A percentile compares a stretch with the other conserved stretches of the same genome.
These are phyloP conservation scores for Bimuria novae-zelandiae DNA, from an alignment of 2,329 filamentous ascomycete genomes.

Conservation along the genomic window DNA sequence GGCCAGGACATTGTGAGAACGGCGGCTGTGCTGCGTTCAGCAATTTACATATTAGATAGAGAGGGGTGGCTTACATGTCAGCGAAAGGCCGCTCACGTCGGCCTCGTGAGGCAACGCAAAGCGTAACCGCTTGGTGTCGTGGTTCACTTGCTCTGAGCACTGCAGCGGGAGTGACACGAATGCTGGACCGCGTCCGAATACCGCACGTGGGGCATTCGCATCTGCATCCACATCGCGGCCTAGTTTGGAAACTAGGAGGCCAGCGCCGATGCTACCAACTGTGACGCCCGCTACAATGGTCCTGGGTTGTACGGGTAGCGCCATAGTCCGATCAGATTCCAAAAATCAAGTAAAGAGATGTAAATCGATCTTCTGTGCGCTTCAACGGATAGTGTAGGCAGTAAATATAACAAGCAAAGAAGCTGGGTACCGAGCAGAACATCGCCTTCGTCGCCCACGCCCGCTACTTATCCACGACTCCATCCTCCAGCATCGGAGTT, in stretches of 20 bases:
- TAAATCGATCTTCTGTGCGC: background rate
- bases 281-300: conserved; percentile 3
- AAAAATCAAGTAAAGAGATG: background rate
- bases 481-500: too few relatives aligned
- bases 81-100: conserved; percentile 74
- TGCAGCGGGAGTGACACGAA: conserved; percentile 80
- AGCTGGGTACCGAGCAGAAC: too few relatives aligned
- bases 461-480: too few relatives aligned
- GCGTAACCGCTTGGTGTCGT: conserved; percentile 88
- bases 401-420: too few relatives aligned
- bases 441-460: too few relatives aligned
- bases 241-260: conserved; percentile 1
- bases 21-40: conserved; percentile 53
- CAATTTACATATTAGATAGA: conserved; percentile 61
- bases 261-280: conserved; percentile 3
- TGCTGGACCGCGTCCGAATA: conserved; percentile 59
- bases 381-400: too few relatives aligned
- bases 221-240: conserved; percentile 13
- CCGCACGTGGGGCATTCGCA: conserved; percentile 10
- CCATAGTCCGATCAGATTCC: background rate
- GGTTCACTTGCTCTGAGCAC: conserved; percentile 75
- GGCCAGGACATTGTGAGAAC: conserved; percentile 66
- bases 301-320: background rate
- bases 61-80: conserved; percentile 64
- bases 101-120: conserved; percentile 82